Base-by-base conservation (phyloP, 805 yeast species). In the Candida loeiensis region DNA sequence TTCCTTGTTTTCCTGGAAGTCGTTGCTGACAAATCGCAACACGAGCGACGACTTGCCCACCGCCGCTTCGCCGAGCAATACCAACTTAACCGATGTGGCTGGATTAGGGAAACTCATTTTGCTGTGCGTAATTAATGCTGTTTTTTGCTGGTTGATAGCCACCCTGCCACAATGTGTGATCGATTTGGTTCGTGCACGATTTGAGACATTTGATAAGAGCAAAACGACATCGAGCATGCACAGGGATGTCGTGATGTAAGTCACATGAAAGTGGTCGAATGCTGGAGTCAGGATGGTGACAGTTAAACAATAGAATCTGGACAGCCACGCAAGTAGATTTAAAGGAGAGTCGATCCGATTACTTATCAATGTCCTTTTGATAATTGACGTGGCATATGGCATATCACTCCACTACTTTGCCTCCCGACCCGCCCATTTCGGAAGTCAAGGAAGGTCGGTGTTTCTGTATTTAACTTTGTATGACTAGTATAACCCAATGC, bases 11-110 rank as follows among this genome's bases (percentile, higher is more conserved):
- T 90, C 98, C 61, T 93, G 96, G 64, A 91, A 91, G 57, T 91
- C 97, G 62, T 91, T 88, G 48, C 89, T 81, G 31, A 91, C 98
- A 63, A 91, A 91, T 50, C 98, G 75, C 49, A 91, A 73, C 25
- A 91, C 98, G 22, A 91, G 73, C 4, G 96, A 87, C 3, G 96
- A 87, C 59, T 91, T 91, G 39, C 99, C 99, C 13, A 91, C 99
- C 0, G 99, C 99, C 1, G 97, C 97, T 59, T 91, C 99, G 20
- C 99, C 99, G 34, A 91, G 69, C 29, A 91, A 77, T 6, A 91
- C 99, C 42, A 91, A 74, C 63, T 91, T 91, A 40, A 91, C 95
- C 12, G 90, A 77, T 20, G 85, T 82, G 36, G 83, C 66, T 63
- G 50, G 80, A 21, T 45, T 51, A 3, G 63, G 59, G 33, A 52